Evolutionary conservation across 768 basidiomycete species (phyloP), one percentile per base, ranked within the genome.

Genomic region (Termitomyces bulborhizus): DNA sequence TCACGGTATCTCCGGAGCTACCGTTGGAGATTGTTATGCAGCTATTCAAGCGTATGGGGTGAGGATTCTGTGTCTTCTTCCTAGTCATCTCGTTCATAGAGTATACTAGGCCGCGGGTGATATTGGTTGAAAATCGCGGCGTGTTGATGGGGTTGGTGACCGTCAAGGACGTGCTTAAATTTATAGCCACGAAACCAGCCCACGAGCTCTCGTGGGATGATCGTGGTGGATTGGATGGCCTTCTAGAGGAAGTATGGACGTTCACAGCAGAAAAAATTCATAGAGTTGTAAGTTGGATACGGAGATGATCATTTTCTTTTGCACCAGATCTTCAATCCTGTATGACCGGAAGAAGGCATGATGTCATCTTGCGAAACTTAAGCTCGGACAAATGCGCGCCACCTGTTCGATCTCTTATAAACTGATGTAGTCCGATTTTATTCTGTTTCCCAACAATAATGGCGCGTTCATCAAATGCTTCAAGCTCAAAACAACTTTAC

Each of bases 1-100:
- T 99, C 64, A 93, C 91, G 0, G 94, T 97, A 11, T 88, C 93
- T 6, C 88, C 93, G 1, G 90, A 91, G 59, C 79, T 97, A 40
- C 93, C 94, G 0, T 75, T 99, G 42, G 97, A 99, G 69, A 93
- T 98, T 53, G 93, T 95, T 7, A 93, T 97, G 89, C 93, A 99
- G 66, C 73, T 99, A 27, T 99, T 98, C 78, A 92, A 96, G 67
- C 82, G 93, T 45, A 91, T 99, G 88, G 97, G 97, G 97, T 97
- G 65, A 62, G 92, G 77, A 13, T 36, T 54, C 31, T 18, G 31
- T 18, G 51, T 9, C 29, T 47, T 32, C 31, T 34, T 57, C 42
- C 41, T 42, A 48, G 15, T 7, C 11, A 29, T 46, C n/a, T 31
- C 54, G 40, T 51, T 57, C 21, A 45, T 54, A 15, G 32, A 36